phyloP scores from a whole-genome alignment of 768 basidiomycete genomes.

The Russula griseocarnosa region DNA sequence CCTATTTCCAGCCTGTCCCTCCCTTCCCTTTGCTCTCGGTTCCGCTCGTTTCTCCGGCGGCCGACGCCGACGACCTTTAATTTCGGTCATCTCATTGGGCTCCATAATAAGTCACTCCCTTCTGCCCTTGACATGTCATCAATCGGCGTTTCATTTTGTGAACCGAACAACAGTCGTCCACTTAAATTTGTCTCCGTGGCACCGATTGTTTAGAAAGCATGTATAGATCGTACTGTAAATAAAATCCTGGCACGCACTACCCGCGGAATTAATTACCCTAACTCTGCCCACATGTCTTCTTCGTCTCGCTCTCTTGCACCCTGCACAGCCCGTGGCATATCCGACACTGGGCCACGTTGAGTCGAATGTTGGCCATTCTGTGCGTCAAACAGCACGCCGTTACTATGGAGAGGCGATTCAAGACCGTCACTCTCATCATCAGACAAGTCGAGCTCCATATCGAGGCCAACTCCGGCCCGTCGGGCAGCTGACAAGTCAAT shows the following conservation, averaged over 20 bases:
- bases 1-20: too few relatives aligned
- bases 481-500: conserved; percentile 76
- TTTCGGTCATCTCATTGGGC: not conserved
- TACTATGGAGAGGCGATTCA: conserved; percentile 53
- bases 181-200: conserved; percentile 4
- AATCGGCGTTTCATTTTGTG: not conserved
- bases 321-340: conserved; percentile 60
- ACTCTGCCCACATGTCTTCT: conserved; percentile 69
- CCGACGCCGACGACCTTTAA: not conserved
- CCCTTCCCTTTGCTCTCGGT: too few relatives aligned
- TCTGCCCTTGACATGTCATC: conserved; percentile 4
- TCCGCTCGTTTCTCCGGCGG: not conserved
- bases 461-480: conserved; percentile 60
- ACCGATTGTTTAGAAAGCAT: not conserved
- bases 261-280: conserved; percentile 32
- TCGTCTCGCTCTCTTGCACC: conserved; percentile 54
- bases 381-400: conserved; percentile 63
- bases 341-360: conserved; percentile 39
- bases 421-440: conserved; percentile 55
- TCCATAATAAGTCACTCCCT: not conserved
- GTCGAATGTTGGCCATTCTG: conserved; percentile 37
- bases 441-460: conserved; percentile 65
- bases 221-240: not conserved
- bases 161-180: not conserved
- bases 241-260: not conserved